Percentiles rank a stretch among this genome's conserved stretches.
These are phyloP conservation scores for Ambrosiella cleistominuta DNA, from an alignment of 2,329 filamentous ascomycete species.

Conservation along the genomic window DNA sequence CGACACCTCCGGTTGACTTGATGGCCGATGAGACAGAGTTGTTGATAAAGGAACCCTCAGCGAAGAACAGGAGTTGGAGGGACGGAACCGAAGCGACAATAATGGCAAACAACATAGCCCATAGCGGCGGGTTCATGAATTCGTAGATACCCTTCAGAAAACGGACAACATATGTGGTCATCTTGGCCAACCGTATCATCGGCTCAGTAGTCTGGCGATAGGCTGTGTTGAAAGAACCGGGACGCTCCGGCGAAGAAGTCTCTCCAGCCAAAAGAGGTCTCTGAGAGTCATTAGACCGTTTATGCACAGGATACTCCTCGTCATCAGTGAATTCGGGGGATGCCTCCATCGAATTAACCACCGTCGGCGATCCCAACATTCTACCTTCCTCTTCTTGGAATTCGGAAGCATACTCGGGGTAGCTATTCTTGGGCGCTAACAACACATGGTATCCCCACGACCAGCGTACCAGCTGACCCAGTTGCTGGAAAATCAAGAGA, in stretches of 20 bases:
- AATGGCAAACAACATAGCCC: conserved; percentile 89
- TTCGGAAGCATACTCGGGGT: conserved; percentile 43
- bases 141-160: conserved; percentile 57
- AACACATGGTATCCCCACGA: conserved; percentile 96
- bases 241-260: background rate
- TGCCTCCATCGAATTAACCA: conserved; percentile 30
- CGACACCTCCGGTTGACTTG: conserved; percentile 69
- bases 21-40: conserved; percentile 87
- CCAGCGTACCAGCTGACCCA: conserved; percentile 89
- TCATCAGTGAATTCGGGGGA: conserved; percentile 33
- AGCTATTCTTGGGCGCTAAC: conserved; percentile 65
- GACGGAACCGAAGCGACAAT: conserved; percentile 73
- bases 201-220: background rate
- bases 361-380: conserved; percentile 30
- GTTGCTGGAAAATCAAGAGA: conserved; percentile 89
- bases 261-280: conserved; percentile 2
- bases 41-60: conserved; percentile 71
- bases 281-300: conserved; percentile 7
- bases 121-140: conserved; percentile 96
- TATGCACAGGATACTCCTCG: conserved; percentile 19
- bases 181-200: background rate
- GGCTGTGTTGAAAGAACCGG: background rate
- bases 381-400: conserved; percentile 23
- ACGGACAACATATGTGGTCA: conserved; percentile 17
- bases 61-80: conserved; percentile 74